Conservation (phyloP, 2,329 filamentous ascomycete genomes). For the Colletotrichum lentis region DNA sequence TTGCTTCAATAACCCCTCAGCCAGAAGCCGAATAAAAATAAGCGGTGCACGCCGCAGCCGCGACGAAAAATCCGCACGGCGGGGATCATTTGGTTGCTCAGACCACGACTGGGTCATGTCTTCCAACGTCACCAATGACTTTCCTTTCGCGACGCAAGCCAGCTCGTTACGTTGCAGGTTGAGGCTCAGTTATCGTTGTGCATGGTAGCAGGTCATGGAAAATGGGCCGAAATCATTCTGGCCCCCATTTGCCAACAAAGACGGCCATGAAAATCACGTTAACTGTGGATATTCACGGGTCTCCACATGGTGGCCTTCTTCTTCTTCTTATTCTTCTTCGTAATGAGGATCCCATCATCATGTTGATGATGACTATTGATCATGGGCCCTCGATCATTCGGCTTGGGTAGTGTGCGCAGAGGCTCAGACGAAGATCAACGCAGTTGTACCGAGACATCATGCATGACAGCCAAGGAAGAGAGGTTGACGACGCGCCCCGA, state of each 20-base stretch:
- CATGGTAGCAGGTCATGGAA: not conserved
- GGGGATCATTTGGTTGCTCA: conserved; percentile 20
- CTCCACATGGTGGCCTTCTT: conserved; percentile 6
- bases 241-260: conserved; percentile 1
- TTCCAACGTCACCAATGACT: not conserved
- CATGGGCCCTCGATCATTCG: conserved; percentile 17
- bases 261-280: not conserved
- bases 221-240: not conserved
- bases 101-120: conserved; percentile 23
- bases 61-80: conserved; percentile 16
- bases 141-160: not conserved
- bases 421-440: conserved; percentile 2
- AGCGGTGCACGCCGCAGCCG: conserved; percentile 34
- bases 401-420: conserved; percentile 8
- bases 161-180: not conserved
- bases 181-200: conserved; percentile 8
- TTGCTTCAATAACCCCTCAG: conserved; percentile 33
- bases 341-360: conserved; percentile 13
- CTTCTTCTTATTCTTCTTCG: not conserved
- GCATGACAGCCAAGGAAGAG: not conserved
- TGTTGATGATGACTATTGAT: conserved; percentile 1
- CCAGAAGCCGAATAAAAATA: not conserved
- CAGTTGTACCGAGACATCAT: not conserved
- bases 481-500: not conserved
- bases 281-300: conserved; percentile 32